phyloP scores from a whole-genome alignment of 352 stramenopile genomes.

The Phytophthora multivora region DNA sequence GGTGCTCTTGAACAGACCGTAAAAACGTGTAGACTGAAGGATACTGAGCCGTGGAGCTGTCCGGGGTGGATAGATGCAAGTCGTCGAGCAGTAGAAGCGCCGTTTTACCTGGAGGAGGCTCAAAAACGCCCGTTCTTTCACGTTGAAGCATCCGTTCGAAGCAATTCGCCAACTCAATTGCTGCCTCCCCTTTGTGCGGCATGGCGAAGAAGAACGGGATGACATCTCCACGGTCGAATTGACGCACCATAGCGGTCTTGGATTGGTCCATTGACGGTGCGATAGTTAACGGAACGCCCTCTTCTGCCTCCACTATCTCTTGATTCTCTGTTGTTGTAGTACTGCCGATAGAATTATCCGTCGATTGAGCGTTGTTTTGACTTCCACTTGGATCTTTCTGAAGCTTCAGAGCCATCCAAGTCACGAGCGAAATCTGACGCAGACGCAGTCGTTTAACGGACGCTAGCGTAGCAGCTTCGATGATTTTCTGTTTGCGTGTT shows the following conservation, averaged over 20 bases:
- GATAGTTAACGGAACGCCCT: constrained; percentile 7
- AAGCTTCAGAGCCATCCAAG: constrained; percentile 37
- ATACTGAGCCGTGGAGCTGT: not conserved
- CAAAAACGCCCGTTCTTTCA: constrained; percentile 49
- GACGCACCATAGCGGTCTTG: constrained; percentile 14
- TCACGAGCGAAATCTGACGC: constrained; percentile 51
- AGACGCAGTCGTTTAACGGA: constrained; percentile 54
- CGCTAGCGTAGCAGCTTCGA: constrained; percentile 26
- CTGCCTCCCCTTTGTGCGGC: constrained; percentile 21
- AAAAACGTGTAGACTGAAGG: constrained; percentile 39
- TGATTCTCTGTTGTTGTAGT: not conserved
- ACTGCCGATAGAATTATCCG: not conserved
- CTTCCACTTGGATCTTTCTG: constrained; percentile 3
- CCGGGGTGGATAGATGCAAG: constrained; percentile 41
- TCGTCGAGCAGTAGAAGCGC: constrained; percentile 62
- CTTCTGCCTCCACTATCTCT: constrained; percentile 23
- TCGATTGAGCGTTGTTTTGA: not conserved
- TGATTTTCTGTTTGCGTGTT: constrained; percentile 1
- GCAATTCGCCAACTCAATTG: constrained; percentile 36
- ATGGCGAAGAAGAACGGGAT: constrained; percentile 60
- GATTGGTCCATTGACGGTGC: constrained; percentile 7
- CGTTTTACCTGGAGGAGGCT: constrained; percentile 59
- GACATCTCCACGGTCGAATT: constrained; percentile 44
- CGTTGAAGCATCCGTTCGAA: constrained; percentile 64
- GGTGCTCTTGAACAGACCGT: constrained; percentile 40